Conservation (phyloP, 768 basidiomycete genomes). For the Suillus luteus region DNA sequence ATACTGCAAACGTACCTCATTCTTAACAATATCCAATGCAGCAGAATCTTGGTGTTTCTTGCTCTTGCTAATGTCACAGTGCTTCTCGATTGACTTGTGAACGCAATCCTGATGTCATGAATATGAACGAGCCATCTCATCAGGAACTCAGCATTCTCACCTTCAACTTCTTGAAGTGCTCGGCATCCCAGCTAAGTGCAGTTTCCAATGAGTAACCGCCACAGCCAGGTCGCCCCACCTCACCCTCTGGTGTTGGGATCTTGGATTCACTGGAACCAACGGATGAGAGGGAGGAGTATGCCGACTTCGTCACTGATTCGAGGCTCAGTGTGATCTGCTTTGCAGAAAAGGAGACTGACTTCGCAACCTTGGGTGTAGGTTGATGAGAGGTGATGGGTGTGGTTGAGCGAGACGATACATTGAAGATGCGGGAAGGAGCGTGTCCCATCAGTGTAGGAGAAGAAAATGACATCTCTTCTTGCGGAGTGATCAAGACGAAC, state of each 20-base stretch:
- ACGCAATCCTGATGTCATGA: neutral
- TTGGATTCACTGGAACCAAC: neutral
- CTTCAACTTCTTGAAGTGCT: neutral
- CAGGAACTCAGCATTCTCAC: neutral
- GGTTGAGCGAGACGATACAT: too few relatives aligned
- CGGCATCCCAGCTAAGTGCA: conserved; percentile 7
- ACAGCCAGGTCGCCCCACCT: conserved; percentile 10
- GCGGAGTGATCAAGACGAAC: neutral
- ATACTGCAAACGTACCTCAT: too few relatives aligned
- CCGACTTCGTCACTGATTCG: too few relatives aligned
- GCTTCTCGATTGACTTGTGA: neutral
- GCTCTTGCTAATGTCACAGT: neutral
- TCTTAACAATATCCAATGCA: too few relatives aligned
- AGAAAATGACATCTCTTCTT: neutral
- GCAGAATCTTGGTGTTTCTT: neutral
- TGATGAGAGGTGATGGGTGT: neutral
- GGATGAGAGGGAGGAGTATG: neutral
- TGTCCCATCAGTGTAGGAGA: neutral
- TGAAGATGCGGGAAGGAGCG: neutral
- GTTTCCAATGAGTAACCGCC: conserved; percentile 16
- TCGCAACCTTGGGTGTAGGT: neutral
- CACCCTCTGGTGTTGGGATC: conserved; percentile 15
- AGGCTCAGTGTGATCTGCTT: too few relatives aligned
- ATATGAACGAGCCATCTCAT: too few relatives aligned
- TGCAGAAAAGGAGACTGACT: neutral